Evolutionary conservation across 441 rosid species (phyloP), one percentile per base, ranked within the genome.

Genomic region (Croton setiger): DNA sequence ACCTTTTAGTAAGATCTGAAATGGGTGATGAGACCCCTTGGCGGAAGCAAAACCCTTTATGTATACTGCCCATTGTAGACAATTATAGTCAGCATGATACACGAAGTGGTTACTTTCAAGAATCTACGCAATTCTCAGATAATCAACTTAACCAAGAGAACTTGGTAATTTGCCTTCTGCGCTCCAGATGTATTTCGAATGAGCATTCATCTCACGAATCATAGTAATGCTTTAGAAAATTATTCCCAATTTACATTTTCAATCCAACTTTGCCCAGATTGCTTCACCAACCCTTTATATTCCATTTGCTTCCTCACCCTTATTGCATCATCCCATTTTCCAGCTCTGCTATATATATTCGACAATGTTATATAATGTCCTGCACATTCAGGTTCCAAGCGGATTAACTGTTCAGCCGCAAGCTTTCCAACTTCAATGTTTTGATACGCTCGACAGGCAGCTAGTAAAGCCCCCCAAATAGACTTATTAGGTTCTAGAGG

Each of bases 1-100:
- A 80, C 76, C 90, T 87, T 72, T 88, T 86, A 17, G 88, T 91
- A 73, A 94, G 96, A 76, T 88, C 90, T 64, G 96, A 89, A 81
- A 94, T 82, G 51, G 98, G 87, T 8, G 97, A 94, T 66, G 83
- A 60, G 66, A 85, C 82, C 69, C 97, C 87, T 82, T 91, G 96
- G 55, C 79, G 86, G 64, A 84, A 77, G 91, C 93, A 90, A 83
- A 84, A 91, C 64, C 79, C 91, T 79, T 84, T 82, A 69, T 90
- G 98, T 73, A 91, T 90, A 80, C 98, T 94, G 91, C 78, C 80
- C 31, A 27, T 27, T 0, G 31, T 0, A 60, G 70, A 31, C 70
- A 68, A 72, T 37, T 37, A 58, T 45, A 74, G 54, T 13, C 7
- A 41, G 36, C 27, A 49, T 31, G 54, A 27, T 27, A 27, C 31